Conservation (phyloP, 1,284 basidiomycete genomes). For the Ganoderma sp. region DNA sequence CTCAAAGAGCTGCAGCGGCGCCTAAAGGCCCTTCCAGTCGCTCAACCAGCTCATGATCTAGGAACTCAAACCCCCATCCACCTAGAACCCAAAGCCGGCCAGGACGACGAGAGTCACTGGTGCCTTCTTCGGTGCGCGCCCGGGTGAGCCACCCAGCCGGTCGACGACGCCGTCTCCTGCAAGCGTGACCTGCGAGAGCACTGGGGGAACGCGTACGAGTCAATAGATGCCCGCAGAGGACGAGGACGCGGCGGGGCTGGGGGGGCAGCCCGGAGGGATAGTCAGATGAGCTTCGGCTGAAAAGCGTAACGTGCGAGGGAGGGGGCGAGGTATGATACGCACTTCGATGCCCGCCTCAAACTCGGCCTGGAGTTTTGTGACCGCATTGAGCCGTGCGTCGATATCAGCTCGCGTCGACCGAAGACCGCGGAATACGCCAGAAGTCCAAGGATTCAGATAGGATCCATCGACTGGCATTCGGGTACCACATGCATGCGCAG, state of each 20-base stretch:
- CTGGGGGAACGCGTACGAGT: conserved; percentile 65
- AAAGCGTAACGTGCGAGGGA: conserved; percentile 1
- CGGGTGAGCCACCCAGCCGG: conserved; percentile 79
- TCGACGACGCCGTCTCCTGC: conserved; percentile 76
- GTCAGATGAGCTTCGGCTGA: neutral
- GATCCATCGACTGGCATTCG: conserved; percentile 2
- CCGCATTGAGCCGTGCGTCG: conserved; percentile 78
- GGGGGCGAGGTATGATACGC: conserved; percentile 29
- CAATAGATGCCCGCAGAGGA: conserved; percentile 56
- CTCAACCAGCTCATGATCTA: conserved; percentile 52
- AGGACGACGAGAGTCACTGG: conserved; percentile 75
- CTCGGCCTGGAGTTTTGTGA: conserved; percentile 74
- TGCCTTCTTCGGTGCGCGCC: conserved; percentile 76
- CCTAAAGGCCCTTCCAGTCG: conserved; percentile 76
- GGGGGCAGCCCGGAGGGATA: neutral
- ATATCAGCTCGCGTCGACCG: conserved; percentile 55
- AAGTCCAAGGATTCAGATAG: conserved; percentile 1
- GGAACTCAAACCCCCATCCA: conserved; percentile 45
- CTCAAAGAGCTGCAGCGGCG: conserved; percentile 79
- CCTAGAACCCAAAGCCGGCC: conserved; percentile 73
- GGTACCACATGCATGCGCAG: conserved; percentile 16
- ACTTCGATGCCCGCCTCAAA: conserved; percentile 76
- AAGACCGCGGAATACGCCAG: neutral
- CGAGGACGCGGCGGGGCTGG: conserved; percentile 45
- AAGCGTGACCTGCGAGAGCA: conserved; percentile 71